Evolutionary conservation across 257 asterid genomes (phyloP).

Genomic region (Anisodus tanguticus): DNA sequence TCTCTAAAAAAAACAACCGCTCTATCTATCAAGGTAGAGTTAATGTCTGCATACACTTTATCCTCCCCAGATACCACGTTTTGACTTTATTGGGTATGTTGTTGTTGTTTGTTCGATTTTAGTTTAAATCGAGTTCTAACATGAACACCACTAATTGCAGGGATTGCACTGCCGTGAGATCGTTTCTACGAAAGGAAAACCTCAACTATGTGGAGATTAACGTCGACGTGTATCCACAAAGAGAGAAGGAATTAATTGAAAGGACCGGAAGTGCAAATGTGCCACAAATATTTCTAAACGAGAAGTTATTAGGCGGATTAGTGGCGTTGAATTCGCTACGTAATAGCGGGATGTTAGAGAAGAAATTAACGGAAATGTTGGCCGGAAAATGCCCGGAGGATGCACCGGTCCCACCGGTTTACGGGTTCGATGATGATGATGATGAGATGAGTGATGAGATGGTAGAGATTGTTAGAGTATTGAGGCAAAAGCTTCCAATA

Average conservation of each 20-base stretch:
- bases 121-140: too few species aligned
- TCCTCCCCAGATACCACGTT: too few species aligned
- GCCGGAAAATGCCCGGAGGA: too few species aligned
- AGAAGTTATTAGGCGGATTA: conserved; percentile 76
- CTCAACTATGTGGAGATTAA: conserved; percentile 77
- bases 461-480: conserved; percentile 62
- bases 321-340: conserved; percentile 83
- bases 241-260: conserved; percentile 71
- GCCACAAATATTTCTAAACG: conserved; percentile 89
- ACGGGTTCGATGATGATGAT: conserved; percentile 63
- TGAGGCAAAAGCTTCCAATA: conserved; percentile 72
- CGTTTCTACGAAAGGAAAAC: conserved; percentile 58
- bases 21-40: too few species aligned
- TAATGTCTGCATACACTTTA: too few species aligned
- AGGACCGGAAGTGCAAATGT: conserved; percentile 64
- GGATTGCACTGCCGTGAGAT: conserved; percentile 81
- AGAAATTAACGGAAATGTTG: conserved; percentile 48
- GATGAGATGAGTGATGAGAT: conserved; percentile 24
- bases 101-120: too few species aligned
- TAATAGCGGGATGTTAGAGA: conserved; percentile 75
- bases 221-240: conserved; percentile 72
- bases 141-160: conserved; percentile 40
- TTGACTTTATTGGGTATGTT: too few species aligned
- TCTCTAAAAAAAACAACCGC: too few species aligned
- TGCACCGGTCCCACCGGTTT: conserved; percentile 47